These are phyloP conservation scores for Aphanomyces euteiches DNA, from an alignment of 352 stramenopile species.

Conservation along the genomic window DNA sequence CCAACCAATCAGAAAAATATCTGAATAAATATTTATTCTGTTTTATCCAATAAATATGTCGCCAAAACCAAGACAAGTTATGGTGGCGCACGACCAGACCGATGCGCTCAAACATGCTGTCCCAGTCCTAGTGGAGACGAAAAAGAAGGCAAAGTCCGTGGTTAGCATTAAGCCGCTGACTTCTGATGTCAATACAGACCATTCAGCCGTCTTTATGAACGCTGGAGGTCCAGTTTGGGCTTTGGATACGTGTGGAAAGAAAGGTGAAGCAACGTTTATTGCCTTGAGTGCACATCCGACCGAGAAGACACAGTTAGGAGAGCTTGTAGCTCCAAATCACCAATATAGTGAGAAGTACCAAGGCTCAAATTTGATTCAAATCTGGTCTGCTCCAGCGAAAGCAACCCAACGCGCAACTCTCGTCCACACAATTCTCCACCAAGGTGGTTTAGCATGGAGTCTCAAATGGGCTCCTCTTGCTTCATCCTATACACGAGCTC, in stretches of 20 bases:
- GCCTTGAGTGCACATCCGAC: conserved; percentile 26
- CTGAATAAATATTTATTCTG: too few species aligned
- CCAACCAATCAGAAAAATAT: too few species aligned
- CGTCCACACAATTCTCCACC: conserved; percentile 73
- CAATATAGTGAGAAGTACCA: conserved; percentile 20
- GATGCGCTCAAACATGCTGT: conserved; percentile 10
- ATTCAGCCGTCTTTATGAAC: conserved; percentile 15
- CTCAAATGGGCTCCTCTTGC: conserved; percentile 68
- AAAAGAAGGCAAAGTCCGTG: not conserved
- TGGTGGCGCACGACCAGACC: not conserved
- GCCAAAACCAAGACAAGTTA: not conserved
- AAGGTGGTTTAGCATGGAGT: conserved; percentile 72
- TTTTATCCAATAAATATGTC: too few species aligned
- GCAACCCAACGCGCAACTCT: conserved; percentile 27
- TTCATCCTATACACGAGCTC: not conserved
- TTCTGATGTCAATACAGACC: not conserved
- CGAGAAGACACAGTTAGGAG: not conserved
- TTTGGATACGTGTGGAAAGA: conserved; percentile 6
- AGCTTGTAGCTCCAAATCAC: conserved; percentile 8
- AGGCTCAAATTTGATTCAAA: conserved; percentile 21
- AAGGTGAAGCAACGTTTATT: not conserved
- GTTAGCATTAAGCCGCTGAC: conserved; percentile 14
- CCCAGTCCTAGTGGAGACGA: not conserved
- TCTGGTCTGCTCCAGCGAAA: conserved; percentile 21
- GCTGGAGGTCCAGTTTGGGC: conserved; percentile 25